Conservation (phyloP, 108 stramenopile species). For the Nannochloropsis granulata region DNA sequence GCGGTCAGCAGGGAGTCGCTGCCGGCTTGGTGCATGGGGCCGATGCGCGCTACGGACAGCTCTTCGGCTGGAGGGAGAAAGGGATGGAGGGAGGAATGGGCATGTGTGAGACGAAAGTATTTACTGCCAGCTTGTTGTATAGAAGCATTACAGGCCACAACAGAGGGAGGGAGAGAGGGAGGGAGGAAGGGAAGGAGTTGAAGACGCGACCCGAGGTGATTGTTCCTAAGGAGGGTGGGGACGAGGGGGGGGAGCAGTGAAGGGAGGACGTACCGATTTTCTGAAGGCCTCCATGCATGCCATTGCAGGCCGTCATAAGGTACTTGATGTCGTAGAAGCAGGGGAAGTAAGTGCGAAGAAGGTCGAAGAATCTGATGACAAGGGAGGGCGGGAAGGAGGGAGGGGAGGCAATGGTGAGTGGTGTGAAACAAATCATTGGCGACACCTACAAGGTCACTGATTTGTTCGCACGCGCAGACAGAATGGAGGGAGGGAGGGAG, state of each 20-base stretch:
- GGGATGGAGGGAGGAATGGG: not conserved
- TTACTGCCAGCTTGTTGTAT: no score
- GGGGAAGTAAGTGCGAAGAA: conserved; percentile 88
- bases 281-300: conserved; percentile 77
- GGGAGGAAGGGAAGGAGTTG: not conserved
- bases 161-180: not conserved
- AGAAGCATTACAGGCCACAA: not conserved
- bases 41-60: conserved; percentile 75
- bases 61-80: conserved; percentile 57
- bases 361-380: conserved; percentile 72
- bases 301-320: conserved; percentile 76
- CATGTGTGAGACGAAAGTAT: not conserved
- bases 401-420: not conserved
- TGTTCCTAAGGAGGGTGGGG: not conserved
- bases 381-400: not conserved
- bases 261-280: conserved; percentile 8
- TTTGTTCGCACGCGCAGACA: no score
- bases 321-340: conserved; percentile 94
- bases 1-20: conserved; percentile 86
- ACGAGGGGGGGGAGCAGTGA: not conserved
- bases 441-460: no score
- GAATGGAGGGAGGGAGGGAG: not conserved
- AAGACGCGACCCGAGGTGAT: not conserved
- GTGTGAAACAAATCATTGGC: no score
- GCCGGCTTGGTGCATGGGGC: conserved; percentile 98